These are phyloP conservation scores for Diutina pseudorugosa DNA, from an alignment of 1,139 yeast genomes.

Conservation along the genomic window DNA sequence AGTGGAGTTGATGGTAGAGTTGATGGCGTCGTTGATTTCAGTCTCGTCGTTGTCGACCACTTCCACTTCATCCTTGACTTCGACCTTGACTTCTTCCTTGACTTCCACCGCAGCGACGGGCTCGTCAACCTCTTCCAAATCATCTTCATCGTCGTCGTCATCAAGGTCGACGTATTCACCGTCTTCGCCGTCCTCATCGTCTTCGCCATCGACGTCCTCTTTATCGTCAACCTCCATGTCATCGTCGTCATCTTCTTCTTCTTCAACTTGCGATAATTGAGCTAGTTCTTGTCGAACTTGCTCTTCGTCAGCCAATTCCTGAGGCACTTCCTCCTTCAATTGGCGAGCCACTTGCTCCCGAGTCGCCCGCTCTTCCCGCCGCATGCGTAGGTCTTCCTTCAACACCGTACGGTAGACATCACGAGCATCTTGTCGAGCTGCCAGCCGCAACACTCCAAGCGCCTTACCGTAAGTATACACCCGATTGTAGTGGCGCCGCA, in stretches of 20 bases:
- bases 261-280: neutral
- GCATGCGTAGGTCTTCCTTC: neutral
- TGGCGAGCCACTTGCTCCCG: neutral
- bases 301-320: neutral
- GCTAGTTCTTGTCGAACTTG: neutral
- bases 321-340: neutral
- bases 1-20: too few species aligned
- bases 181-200: neutral
- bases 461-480: neutral
- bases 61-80: neutral
- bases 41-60: neutral
- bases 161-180: too few species aligned
- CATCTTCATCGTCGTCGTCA: too few species aligned
- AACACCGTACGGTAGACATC: neutral
- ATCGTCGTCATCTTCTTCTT: neutral
- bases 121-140: too few species aligned
- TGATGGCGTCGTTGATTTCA: neutral
- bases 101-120: too few species aligned
- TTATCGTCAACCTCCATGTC: neutral
- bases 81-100: neutral
- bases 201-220: neutral
- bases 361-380: neutral
- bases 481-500: constrained; percentile 1
- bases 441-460: neutral
- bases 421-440: neutral